A percentile compares a stretch with the other conserved stretches of the same genome.
These are phyloP conservation scores for Fusarium sacchari DNA, from an alignment of 2,329 filamentous ascomycete species.

Conservation along the genomic window DNA sequence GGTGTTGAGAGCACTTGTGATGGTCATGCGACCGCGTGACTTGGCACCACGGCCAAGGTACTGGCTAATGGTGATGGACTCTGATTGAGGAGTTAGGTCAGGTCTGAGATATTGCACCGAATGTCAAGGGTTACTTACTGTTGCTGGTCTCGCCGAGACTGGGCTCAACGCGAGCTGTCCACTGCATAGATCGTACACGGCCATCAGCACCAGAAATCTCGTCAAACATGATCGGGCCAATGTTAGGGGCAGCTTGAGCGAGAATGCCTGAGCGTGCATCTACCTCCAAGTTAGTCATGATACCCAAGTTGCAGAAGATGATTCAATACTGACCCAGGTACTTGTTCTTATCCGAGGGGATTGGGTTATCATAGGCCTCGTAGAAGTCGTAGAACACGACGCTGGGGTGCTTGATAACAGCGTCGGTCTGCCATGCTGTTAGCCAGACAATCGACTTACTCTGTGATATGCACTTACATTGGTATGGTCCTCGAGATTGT, in stretches of 20 bases:
- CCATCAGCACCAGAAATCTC: constrained; percentile 10
- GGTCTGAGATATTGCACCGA: fast-evolving
- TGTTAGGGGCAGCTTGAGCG: constrained; percentile 13
- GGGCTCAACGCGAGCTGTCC: constrained; percentile 11
- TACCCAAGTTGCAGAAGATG: fast-evolving
- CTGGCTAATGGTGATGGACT: constrained; percentile 15
- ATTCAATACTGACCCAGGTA: background rate
- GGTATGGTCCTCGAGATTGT: constrained; percentile 15
- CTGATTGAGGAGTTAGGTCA: background rate
- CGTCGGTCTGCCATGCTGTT: background rate
- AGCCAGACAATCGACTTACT: background rate
- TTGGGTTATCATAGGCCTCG: background rate
- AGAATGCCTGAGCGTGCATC: constrained; percentile 1
- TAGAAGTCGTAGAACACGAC: constrained; percentile 18
- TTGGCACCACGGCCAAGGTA: constrained; percentile 15
- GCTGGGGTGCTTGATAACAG: background rate
- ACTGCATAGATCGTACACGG: constrained; percentile 5
- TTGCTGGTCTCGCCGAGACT: constrained; percentile 5
- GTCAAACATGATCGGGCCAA: constrained; percentile 8
- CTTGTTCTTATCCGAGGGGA: background rate
- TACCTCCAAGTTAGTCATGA: background rate
- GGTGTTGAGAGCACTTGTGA: constrained; percentile 15
- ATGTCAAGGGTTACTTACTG: background rate
- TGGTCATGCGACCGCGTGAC: constrained; percentile 12
- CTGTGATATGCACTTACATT: background rate